Evolutionary conservation across 2,329 filamentous ascomycete genomes (phyloP), one percentile per base, ranked within the genome.

Genomic region (Colletotrichum kahawae): DNA sequence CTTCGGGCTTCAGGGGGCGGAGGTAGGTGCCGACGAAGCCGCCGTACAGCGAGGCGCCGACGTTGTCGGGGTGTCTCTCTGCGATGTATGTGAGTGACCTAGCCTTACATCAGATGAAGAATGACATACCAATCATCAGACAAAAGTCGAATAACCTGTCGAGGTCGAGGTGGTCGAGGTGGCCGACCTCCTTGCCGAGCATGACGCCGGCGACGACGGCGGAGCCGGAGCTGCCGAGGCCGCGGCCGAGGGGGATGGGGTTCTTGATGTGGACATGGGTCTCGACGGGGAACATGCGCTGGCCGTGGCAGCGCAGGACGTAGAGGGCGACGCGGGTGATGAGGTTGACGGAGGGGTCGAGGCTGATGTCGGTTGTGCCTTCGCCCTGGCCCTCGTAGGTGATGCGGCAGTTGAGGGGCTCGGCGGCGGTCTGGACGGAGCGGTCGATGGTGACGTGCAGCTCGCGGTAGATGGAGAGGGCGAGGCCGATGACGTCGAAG

Each of bases 11-110:
- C 78, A 98, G 90, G 75, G 98, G 96, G 86, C 97, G 98, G 76
- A 98, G 91, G 82, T 98, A 98, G 21, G 96, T 98, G 76, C 97
- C 97, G 31, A 99, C 95, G 79, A 99, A 98, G 36, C 97, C 97
- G 78, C 97, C 97, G 81, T 97, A 98, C 43, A 98, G 91, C 9
- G 97, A 96, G 16, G 97, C 97, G 73, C 96, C 97, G 67, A 99
- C 95, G 82, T 98, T 98, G 86, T 98, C 95, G 13, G 95, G 95
- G 84, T 98, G 95, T 78, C 95, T 92, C 85, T 98, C 92, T 92
- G 76, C 33, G 24, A 0, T 10, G 24, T 8, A 56, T 76, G 24
- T 4, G 16, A 34, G 7, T 13, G n/a, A 16, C 2, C 21, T 2
- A 24, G 24, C 4, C 8, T 7, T 31, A 33, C 14, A 33, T 14